A percentile compares a stretch with the other conserved stretches of the same genome.
Evolutionary conservation across 2,329 filamentous ascomycete species (phyloP).

Genomic region (Cytospora schulzeri): DNA sequence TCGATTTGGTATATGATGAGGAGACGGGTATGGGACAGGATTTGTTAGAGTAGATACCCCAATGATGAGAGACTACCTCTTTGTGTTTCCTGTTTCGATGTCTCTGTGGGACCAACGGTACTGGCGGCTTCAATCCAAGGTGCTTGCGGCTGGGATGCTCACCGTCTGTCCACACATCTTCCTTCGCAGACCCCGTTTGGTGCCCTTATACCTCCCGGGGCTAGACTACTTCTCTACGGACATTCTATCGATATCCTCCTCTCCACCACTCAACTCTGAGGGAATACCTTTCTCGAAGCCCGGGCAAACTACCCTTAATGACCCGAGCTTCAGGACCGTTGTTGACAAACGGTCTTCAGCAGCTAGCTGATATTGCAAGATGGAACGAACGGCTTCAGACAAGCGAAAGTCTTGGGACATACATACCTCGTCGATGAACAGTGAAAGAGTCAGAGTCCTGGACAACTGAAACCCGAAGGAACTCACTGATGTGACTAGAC

Average conservation of each 20-base stretch:
- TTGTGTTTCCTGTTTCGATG: neutral
- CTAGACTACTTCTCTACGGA: neutral
- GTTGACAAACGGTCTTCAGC: too few relatives aligned
- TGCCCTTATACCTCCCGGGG: neutral
- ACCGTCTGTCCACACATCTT: neutral
- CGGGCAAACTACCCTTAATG: too few relatives aligned
- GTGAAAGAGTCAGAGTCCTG: too few relatives aligned
- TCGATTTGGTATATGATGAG: neutral
- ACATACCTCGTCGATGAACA: too few relatives aligned
- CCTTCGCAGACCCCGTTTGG: neutral
- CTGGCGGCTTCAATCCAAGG: neutral
- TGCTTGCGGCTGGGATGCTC: neutral
- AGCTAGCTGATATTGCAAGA: too few relatives aligned
- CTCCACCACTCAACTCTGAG: neutral
- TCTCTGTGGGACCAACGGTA: neutral
- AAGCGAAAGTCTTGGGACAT: too few relatives aligned
- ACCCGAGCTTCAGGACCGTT: too few relatives aligned
- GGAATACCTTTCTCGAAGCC: too few relatives aligned
- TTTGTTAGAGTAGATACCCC: slow-evolving; percentile 21
- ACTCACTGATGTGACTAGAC: too few relatives aligned
- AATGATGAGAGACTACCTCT: slow-evolving; percentile 11
- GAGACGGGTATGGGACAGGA: slow-evolving; percentile 4
- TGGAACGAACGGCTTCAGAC: too few relatives aligned
- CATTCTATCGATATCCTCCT: neutral
- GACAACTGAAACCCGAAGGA: too few relatives aligned